phyloP scores from a whole-genome alignment of 306 rosid species.

The Argentina anserina region DNA sequence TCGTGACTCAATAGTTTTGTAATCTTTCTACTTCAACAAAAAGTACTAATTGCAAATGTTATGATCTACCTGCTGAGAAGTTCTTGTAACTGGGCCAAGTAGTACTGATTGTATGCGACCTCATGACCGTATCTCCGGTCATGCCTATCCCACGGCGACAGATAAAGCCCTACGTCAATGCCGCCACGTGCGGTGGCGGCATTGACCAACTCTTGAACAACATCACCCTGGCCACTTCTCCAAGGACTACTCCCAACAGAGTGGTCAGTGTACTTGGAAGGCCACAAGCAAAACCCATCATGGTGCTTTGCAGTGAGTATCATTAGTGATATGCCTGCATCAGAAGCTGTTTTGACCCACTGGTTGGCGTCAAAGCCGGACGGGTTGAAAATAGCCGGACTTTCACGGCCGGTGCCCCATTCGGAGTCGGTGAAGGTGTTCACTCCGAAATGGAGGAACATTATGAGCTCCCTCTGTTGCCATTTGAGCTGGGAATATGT shows the following conservation, averaged over 20 bases:
- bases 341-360: conserved; percentile 65
- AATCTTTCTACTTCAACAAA: neutral
- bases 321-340: conserved; percentile 67
- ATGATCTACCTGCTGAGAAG: conserved; percentile 44
- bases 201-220: conserved; percentile 50
- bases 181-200: conserved; percentile 49
- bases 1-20: too few relatives aligned
- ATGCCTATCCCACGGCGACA: conserved; percentile 94
- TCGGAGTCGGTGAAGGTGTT: conserved; percentile 82
- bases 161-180: conserved; percentile 72
- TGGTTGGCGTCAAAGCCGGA: conserved; percentile 48
- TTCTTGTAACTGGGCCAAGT: conserved; percentile 87
- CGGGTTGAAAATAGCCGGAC: conserved; percentile 70
- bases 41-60: neutral
- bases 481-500: conserved; percentile 81
- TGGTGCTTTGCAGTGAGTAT: conserved; percentile 94
- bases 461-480: conserved; percentile 95
- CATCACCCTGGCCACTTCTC: conserved; percentile 74
- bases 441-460: conserved; percentile 92
- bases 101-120: conserved; percentile 60
- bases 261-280: conserved; percentile 81
- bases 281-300: conserved; percentile 96
- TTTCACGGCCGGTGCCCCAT: conserved; percentile 82
- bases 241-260: conserved; percentile 67
- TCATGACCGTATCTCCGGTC: conserved; percentile 75